Evolutionary conservation across 352 stramenopile species (phyloP).

Genomic region (Globisporangium cylindrosporum): DNA sequence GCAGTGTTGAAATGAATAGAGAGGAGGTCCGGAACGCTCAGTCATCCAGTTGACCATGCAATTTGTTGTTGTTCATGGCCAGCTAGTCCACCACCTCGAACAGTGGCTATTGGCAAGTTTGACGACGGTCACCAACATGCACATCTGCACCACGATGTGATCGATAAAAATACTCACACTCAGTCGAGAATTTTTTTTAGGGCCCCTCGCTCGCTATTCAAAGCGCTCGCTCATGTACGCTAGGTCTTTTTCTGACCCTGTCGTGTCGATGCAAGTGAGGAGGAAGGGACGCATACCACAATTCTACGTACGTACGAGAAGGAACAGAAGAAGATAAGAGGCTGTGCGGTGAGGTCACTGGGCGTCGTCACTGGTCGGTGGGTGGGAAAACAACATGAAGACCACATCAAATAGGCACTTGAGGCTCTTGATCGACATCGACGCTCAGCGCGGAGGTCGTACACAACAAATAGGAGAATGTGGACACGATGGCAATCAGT

Average conservation of each 20-base stretch:
- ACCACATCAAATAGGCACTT: background rate
- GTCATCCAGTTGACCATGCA: background rate
- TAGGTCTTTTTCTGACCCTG: background rate
- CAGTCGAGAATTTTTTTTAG: background rate
- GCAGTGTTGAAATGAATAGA: background rate
- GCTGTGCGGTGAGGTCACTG: background rate
- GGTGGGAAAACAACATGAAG: background rate
- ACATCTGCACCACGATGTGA: no score
- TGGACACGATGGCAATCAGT: background rate
- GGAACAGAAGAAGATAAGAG: background rate
- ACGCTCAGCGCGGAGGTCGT: background rate
- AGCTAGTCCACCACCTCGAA: no score
- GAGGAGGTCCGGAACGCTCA: background rate
- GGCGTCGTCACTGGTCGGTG: background rate
- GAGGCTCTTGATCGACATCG: background rate
- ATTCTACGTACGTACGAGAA: background rate
- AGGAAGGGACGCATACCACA: background rate
- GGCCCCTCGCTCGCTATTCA: background rate
- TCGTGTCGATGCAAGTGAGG: background rate
- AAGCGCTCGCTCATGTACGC: background rate
- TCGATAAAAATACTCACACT: background rate
- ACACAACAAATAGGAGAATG: background rate
- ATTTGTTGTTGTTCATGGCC: no score
- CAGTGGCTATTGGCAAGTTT: no score
- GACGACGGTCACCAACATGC: no score